Percentiles rank a stretch among this genome's conserved stretches.
Conservation (phyloP, 2,329 filamentous ascomycete genomes). For the Scytalidium lignicola region DNA sequence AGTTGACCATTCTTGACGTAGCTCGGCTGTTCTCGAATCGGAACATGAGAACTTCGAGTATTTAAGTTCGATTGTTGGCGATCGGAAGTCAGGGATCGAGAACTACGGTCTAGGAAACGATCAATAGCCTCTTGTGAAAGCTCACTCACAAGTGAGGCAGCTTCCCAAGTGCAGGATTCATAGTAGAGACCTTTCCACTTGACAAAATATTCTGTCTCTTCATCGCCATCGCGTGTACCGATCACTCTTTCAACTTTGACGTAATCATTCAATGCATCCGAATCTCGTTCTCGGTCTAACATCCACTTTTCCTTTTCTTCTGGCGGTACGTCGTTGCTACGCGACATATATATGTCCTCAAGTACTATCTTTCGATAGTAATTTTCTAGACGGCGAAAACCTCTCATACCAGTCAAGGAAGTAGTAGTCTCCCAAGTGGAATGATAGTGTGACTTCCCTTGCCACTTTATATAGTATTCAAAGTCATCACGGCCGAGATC, state of each 20-base stretch:
- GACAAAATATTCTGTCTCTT: constrained; percentile 82
- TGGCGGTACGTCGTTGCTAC: constrained; percentile 68
- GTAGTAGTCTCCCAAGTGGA: constrained; percentile 89
- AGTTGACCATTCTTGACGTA: constrained; percentile 84
- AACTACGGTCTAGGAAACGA: constrained; percentile 78
- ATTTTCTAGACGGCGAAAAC: constrained; percentile 87
- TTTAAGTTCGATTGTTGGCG: constrained; percentile 68
- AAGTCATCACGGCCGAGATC: constrained; percentile 69
- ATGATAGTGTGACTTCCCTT: constrained; percentile 90
- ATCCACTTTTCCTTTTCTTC: constrained; percentile 92
- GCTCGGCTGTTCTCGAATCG: constrained; percentile 73
- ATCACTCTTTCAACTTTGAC: constrained; percentile 93
- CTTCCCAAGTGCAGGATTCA: constrained; percentile 93
- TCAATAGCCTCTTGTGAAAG: constrained; percentile 88
- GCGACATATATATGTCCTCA: constrained; percentile 71
- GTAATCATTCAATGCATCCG: constrained; percentile 84
- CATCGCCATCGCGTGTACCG: constrained; percentile 72
- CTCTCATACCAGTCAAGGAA: constrained; percentile 69
- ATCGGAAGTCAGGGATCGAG: constrained; percentile 76
- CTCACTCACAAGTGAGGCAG: constrained; percentile 65
- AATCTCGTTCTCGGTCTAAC: constrained; percentile 86
- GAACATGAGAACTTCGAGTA: constrained; percentile 66
- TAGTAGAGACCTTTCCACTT: constrained; percentile 97
- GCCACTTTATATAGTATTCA: constrained; percentile 94
- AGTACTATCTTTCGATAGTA: constrained; percentile 83